phyloP scores from a whole-genome alignment of 495 filamentous ascomycete species.

The Annulohypoxylon stygium region DNA sequence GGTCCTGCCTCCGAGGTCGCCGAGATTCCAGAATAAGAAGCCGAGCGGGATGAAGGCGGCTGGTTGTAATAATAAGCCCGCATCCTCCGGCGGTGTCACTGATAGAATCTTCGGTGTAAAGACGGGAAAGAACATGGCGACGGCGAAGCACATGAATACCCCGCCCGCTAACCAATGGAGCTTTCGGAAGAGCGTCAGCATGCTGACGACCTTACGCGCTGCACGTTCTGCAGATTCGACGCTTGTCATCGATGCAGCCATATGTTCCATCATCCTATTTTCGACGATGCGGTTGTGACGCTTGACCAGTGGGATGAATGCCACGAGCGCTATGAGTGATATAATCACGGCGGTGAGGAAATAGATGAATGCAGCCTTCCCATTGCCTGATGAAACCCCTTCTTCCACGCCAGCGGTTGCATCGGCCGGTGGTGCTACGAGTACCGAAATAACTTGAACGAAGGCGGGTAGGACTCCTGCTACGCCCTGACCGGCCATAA shows the following conservation, averaged over 20 bases:
- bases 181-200: constrained; percentile 77
- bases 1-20: constrained; percentile 81
- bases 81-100: constrained; percentile 65
- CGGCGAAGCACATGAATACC: constrained; percentile 80
- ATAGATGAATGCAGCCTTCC: constrained; percentile 86
- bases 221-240: constrained; percentile 62
- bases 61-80: constrained; percentile 71
- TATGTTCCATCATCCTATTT: constrained; percentile 53
- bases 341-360: constrained; percentile 86
- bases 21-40: constrained; percentile 94
- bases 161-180: constrained; percentile 76
- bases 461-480: constrained; percentile 92
- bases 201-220: constrained; percentile 70
- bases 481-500: constrained; percentile 95
- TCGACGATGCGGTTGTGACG: constrained; percentile 60
- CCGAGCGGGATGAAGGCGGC: constrained; percentile 87
- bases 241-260: constrained; percentile 58
- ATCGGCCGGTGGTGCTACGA: constrained; percentile 69
- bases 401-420: constrained; percentile 16
- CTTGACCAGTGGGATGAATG: constrained; percentile 62
- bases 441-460: constrained; percentile 84
- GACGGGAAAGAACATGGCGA: constrained; percentile 96
- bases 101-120: constrained; percentile 87
- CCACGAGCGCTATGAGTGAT: constrained; percentile 70
- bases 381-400: constrained; percentile 44